A percentile compares a stretch with the other conserved stretches of the same genome.
phyloP scores from a whole-genome alignment of 495 filamentous ascomycete species.

The Neurospora sp. region DNA sequence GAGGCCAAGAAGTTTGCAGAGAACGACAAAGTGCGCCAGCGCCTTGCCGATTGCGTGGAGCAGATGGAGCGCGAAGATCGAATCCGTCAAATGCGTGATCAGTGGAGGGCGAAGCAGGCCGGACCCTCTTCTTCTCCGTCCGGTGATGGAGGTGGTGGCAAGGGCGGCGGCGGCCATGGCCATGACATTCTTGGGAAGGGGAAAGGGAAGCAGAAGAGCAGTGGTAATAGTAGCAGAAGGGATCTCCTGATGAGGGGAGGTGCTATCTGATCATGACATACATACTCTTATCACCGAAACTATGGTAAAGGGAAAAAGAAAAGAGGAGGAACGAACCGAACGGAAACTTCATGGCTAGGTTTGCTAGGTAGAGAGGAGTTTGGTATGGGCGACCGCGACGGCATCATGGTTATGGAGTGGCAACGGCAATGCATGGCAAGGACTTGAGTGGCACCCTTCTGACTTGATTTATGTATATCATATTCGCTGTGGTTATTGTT shows the following conservation, averaged over 20 bases:
- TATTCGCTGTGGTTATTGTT: neutral
- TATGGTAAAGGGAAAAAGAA: neutral
- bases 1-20: constrained; percentile 29
- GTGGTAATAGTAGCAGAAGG: neutral
- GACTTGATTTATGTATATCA: neutral
- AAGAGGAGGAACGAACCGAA: neutral
- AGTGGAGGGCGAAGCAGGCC: constrained; percentile 15
- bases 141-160: neutral
- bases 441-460: neutral
- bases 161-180: neutral
- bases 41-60: constrained; percentile 28
- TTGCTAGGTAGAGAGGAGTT: neutral
- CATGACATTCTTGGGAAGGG: neutral
- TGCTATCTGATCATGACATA: neutral
- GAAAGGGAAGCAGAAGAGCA: neutral
- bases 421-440: neutral
- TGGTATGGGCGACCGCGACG: neutral
- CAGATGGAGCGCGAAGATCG: constrained; percentile 26
- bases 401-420: neutral
- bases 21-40: constrained; percentile 27
- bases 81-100: constrained; percentile 19
- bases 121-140: neutral
- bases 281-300: neutral
- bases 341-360: neutral
- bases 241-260: neutral